Conservation (phyloP, 345 rosid species). For the Angophora floribunda region DNA sequence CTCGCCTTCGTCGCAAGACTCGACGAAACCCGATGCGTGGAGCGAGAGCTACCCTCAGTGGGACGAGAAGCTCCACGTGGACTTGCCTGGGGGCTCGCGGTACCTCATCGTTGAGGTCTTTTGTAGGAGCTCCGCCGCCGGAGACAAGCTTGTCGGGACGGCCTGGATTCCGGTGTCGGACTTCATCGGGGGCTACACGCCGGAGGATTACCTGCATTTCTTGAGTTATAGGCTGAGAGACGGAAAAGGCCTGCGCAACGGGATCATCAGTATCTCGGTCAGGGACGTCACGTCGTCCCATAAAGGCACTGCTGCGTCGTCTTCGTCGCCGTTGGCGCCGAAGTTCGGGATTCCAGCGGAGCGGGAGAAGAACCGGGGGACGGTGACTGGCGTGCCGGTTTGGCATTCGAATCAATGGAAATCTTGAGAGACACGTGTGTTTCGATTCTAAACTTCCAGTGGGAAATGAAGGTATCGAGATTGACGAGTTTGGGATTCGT, state of each 20-base stretch:
- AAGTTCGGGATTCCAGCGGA: background rate
- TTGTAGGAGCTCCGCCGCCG: background rate
- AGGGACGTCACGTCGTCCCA: background rate
- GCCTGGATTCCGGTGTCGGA: slow-evolving; percentile 1
- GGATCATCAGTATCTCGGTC: background rate
- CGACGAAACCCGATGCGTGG: background rate
- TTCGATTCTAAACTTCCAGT: background rate
- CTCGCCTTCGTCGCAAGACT: background rate
- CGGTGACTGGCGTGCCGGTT: background rate
- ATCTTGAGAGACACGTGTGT: background rate
- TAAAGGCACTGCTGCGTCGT: background rate
- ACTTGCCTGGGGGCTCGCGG: background rate
- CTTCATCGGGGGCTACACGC: slow-evolving; percentile 7
- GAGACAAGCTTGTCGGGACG: background rate
- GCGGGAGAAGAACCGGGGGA: background rate
- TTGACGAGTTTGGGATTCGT: background rate
- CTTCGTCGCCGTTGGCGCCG: background rate
- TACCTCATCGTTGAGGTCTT: slow-evolving; percentile 4
- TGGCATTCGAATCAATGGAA: background rate
- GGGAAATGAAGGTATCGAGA: background rate
- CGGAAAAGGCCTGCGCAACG: background rate
- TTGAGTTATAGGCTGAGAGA: slow-evolving; percentile 8
- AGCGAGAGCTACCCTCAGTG: background rate
- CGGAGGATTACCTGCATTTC: background rate
- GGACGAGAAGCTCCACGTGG: slow-evolving; percentile 6